Conservation (phyloP, 202 grass and related monocot genomes). For the Panicum virgatum region DNA sequence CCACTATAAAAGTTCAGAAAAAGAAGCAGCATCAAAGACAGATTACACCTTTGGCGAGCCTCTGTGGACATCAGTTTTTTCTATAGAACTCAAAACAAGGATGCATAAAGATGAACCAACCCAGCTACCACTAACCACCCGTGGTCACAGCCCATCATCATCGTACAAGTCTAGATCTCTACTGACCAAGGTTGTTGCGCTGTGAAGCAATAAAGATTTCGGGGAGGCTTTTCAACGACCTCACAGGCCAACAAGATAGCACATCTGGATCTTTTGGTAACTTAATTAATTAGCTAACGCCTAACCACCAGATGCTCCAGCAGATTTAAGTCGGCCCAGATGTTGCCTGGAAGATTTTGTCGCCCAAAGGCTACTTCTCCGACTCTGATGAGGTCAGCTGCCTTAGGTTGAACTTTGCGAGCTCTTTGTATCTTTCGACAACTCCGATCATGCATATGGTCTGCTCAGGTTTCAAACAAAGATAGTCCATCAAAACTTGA, state of each 20-base stretch:
- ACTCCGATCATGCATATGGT: constrained; percentile 90
- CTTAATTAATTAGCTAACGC: constrained; percentile 1
- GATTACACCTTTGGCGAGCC: too few species aligned
- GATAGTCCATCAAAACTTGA: constrained; percentile 13
- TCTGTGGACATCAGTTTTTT: neutral
- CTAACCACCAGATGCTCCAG: constrained; percentile 21
- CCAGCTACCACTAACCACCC: neutral
- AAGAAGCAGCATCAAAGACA: too few species aligned
- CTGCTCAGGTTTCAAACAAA: constrained; percentile 44
- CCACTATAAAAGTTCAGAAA: too few species aligned
- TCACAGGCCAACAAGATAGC: neutral
- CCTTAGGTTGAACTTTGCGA: constrained; percentile 91
- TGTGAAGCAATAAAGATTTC: neutral
- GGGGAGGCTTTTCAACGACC: neutral
- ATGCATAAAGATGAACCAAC: neutral
- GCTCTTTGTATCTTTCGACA: constrained; percentile 81
- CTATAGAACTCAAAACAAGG: neutral
- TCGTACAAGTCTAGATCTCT: neutral
- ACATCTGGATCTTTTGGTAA: neutral
- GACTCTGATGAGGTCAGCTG: constrained; percentile 72
- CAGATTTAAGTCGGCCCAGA: neutral
- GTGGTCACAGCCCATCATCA: neutral
- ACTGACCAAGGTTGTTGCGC: neutral
- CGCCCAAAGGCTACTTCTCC: constrained; percentile 36
- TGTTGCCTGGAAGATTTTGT: neutral